phyloP scores from a whole-genome alignment of 139 green algal species.

The Pedinophyceae sp. region DNA sequence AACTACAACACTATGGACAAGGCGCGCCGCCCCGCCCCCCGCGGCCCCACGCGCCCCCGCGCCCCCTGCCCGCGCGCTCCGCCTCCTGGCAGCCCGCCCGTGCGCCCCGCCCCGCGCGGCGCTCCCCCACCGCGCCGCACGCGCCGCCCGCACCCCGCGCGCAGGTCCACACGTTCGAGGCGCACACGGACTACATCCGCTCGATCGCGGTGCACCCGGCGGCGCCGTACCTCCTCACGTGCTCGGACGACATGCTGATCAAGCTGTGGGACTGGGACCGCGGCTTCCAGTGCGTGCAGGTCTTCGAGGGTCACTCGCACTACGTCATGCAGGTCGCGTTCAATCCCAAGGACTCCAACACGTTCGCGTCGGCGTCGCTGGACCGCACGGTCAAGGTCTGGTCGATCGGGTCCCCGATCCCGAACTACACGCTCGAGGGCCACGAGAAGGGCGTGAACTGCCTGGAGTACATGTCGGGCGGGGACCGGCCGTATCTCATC shows the following conservation, averaged over 20 bases:
- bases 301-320: constrained; percentile 97
- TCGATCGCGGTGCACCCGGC: constrained; percentile 84
- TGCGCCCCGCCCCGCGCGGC: background rate
- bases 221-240: constrained; percentile 82
- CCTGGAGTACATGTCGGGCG: constrained; percentile 93
- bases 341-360: constrained; percentile 99
- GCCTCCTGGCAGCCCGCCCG: background rate
- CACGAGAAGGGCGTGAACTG: constrained; percentile 98
- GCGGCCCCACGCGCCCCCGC: background rate
- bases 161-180: constrained; percentile 94
- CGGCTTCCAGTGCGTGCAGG: constrained; percentile 10
- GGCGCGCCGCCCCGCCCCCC: background rate
- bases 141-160: too few species aligned
- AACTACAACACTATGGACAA: constrained; percentile 99
- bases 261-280: constrained; percentile 99
- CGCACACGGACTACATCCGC: constrained; percentile 96
- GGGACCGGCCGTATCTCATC: constrained; percentile 92
- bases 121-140: too few species aligned
- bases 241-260: constrained; percentile 96
- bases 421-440: constrained; percentile 97
- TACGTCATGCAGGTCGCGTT: constrained; percentile 98
- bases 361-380: constrained; percentile 90
- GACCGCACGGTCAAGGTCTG: constrained; percentile 98
- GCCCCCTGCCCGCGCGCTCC: background rate
- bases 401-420: constrained; percentile 70